Evolutionary conservation across 2,329 filamentous ascomycete species (phyloP), one percentile per base, ranked within the genome.

Genomic region (Botrytis hyacinthi): DNA sequence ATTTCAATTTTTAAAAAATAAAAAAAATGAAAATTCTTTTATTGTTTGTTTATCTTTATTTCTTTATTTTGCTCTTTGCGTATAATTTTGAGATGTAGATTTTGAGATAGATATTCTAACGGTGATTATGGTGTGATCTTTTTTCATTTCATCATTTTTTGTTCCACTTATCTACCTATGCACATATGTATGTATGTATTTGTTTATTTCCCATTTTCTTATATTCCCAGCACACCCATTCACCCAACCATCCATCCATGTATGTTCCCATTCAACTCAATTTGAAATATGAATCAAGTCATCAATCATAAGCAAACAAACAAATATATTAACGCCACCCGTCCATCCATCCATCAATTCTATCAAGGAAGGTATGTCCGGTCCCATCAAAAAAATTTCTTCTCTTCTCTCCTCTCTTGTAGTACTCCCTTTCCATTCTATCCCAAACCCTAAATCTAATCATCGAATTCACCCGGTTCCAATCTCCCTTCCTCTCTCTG

Each of bases 401-500:
- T 61, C 32, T 26, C 32, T 44, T 44, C 44, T 46, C 20, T 59
- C 57, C 4, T 62, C 3, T 40, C 60, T n/a, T n/a, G 26, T 26
- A 26, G 14, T 62, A n/a, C 35, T 40, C 57, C 32, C 57, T 35
- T 60, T 35, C 20, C 29, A 35, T n/a, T n/a, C 22, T 40, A 26
- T 40, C 22, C 37, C 37, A n/a, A 63, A 9, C 3, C 61, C 37
- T 29, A 32, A 62, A 44, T 67, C 70, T 72, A 72, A 44, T 72
- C 73, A 35, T 72, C 70, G 54, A 72, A 72, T n/a, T 72, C 71
- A 20, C 71, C 71, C 6, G 71, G 71, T 59, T 72, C 71, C 63
- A 72, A 68, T 59, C 60, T 74, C 42, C 70, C 48, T 20, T 74
- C 60, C 51, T 72, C 73, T 68, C 44, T 73, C 37, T 66, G 35